Base-by-base conservation (phyloP, 257 asterid species). In the Orobanche coerulescens region DNA sequence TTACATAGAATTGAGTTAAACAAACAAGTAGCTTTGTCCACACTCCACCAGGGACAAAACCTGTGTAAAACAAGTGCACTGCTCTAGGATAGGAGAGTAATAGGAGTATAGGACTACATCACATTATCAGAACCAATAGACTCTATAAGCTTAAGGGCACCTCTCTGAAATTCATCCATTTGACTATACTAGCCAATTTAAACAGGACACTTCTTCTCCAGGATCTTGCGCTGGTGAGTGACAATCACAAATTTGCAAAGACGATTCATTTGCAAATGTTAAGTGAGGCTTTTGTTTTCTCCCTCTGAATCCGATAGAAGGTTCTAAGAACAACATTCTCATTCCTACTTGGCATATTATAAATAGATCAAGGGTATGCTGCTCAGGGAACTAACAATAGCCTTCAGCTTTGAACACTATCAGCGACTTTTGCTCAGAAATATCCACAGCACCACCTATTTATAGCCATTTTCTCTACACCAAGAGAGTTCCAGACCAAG, bases 121-220 rank as follows among this genome's bases (percentile, higher is more conserved):
- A 34, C 9, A 26, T 6, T n/a, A 7, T 34, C 12, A 37, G 0
- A 26, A 33, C 47, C 15, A 57, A n/a, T n/a, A n/a, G n/a, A n/a
- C n/a, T n/a, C n/a, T n/a, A n/a, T n/a, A n/a, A 11, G 10, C 23
- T 62, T 46, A 16, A 55, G 11, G 10, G 6, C 30, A 13, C 18
- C 39, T 10, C 23, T 34, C 58, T 40, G 61, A 63, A 37, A 26
- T 67, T 53, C 50, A 56, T 69, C 58, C 26, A 43, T 28, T 31
- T 51, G 31, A 64, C 65, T 30, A 26, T 13, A 26, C 28, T 37
- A 39, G 28, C 22, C 12, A 28, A 58, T 15, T 50, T 53, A 69
- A 59, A 61, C 52, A 47, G 30, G 57, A 42, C 14, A 39, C 36
- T 33, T 49, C 43, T 18, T 58, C 1, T 36, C 48, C 24, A 22